Base-by-base conservation (phyloP, 2,329 filamentous ascomycete species). In the Ophiostoma australiae region DNA sequence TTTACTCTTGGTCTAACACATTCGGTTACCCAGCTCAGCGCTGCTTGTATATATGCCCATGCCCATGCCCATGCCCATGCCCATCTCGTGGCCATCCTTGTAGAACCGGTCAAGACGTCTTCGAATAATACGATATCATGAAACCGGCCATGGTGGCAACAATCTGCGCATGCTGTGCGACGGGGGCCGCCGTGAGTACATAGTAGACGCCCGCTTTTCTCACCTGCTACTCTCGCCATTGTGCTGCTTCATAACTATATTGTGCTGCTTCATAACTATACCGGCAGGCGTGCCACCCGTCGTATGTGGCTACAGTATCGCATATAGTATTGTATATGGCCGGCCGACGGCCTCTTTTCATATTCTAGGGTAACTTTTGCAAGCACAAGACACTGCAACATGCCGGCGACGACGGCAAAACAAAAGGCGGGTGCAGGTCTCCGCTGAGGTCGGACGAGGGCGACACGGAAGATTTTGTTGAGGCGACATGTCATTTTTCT, bases 401-500 rank as follows among this genome's bases (percentile, higher is more conserved):
- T 31, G 27, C 27, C 27, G 27, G 3, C 27, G 27, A 31, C 27
- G 27, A 31, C 27, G 27, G 27, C 27, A 31, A 31, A 35, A 10
- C 11, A 66, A 66, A 39, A 39, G 35, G 61, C 61, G 61, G 61
- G 17, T 33, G 58, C 58, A 63, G 31, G 20, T 17, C 63, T 39
- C 63, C 17, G 11, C 11, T 66, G 35, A 13, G 10, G 65, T 67
- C 6, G 65, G 35, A 44, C 65, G 13, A 44, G 20, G 27, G 65
- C 37, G 39, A 41, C 39, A 41, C 39, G 39, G 39, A 41, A 4
- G 4, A 13, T 66, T 66, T 66, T 66, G 63, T 39, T 67, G 66
- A 67, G 66, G 41, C 66, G 66, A 67, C 39, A 48, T 48, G 66
- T 67, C 66, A 67, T 41, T 31, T 44, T 67, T 39, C 66, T 13